Base-by-base conservation (phyloP, 1,139 yeast species). In the Suhomyces chickasaworum region DNA sequence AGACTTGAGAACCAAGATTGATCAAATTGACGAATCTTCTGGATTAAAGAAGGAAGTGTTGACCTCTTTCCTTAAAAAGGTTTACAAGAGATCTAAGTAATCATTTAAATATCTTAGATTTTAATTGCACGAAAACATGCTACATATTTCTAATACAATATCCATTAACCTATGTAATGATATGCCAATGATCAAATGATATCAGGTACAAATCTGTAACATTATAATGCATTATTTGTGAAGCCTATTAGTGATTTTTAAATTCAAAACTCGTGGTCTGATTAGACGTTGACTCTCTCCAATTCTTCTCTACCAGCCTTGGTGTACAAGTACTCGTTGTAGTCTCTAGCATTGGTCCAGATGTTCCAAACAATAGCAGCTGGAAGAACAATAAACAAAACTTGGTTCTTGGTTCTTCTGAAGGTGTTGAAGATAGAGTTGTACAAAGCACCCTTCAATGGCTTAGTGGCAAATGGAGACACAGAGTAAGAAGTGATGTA, bases 241-340 rank as follows among this genome's bases (percentile, higher is more conserved):
- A n/a, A 3, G 32, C 17, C 16, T 29, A 9, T 9, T 29, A 10
- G 29, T 25, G 13, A n/a, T 25, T 25, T 29, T 29, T 10, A 10
- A 9, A 7, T 29, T 29, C 32, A 29, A 29, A 13, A 15, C 16
- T 10, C 9, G 17, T 30, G 4, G 31, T 7, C 20, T 7, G 44
- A 45, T 69, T 76, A 84, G 61, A 80, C 89, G 68, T 84, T 84
- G 60, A 83, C 91, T 71, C 82, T 84, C 70, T 80, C 91, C 68
- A 90, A 81, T 66, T 89, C 96, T 77, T 86, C 93, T 78, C 93
- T 89, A 68, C 99, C 99, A 55, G 87, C 98, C 80, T 93, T 93
- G 73, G 98, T 90, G 81, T 93, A 93, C 70, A 93, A 82, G 83
- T 78, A 91, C 67, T 86, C 93, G 73, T 93, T 93, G 81, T 90